Percentiles rank a stretch among this genome's conserved stretches.
Evolutionary conservation across 768 basidiomycete genomes (phyloP).

Genomic region (Coprinopsis strossmayeri): DNA sequence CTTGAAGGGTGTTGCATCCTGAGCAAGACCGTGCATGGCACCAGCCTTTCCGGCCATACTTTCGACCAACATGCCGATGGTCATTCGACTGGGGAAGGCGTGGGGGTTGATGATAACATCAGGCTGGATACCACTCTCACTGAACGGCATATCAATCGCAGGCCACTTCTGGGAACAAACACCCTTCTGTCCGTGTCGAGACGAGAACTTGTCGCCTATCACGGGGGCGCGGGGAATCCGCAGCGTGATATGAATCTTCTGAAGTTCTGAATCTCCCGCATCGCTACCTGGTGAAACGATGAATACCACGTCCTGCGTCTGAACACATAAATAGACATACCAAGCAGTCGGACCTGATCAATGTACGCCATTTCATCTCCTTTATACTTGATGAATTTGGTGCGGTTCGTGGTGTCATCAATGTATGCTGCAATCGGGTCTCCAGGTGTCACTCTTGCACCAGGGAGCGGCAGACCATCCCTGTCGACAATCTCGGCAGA

Average conservation of each 20-base stretch:
- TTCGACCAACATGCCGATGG: constrained; percentile 99
- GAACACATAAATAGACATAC: constrained; percentile 31
- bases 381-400: constrained; percentile 90
- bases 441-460: constrained; percentile 61
- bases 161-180: constrained; percentile 99
- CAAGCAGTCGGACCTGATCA: constrained; percentile 86
- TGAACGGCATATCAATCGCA: constrained; percentile 96
- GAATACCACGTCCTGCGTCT: background rate
- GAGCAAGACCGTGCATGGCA: constrained; percentile 95
- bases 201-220: constrained; percentile 99
- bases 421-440: constrained; percentile 83
- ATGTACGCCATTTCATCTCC: constrained; percentile 89
- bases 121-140: constrained; percentile 97
- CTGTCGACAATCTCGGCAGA: constrained; percentile 53
- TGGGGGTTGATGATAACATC: constrained; percentile 99
- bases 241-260: constrained; percentile 90
- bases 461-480: constrained; percentile 84
- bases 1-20: constrained; percentile 99
- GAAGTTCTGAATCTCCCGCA: constrained; percentile 78
- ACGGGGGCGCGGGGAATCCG: constrained; percentile 93
- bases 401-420: constrained; percentile 78
- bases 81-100: constrained; percentile 99
- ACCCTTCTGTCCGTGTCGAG: constrained; percentile 98
- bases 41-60: constrained; percentile 99
- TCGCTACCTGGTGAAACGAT: constrained; percentile 57